Evolutionary conservation across 805 yeast species (phyloP), one percentile per base, ranked within the genome.

Genomic region (Suhomyces prunicola): DNA sequence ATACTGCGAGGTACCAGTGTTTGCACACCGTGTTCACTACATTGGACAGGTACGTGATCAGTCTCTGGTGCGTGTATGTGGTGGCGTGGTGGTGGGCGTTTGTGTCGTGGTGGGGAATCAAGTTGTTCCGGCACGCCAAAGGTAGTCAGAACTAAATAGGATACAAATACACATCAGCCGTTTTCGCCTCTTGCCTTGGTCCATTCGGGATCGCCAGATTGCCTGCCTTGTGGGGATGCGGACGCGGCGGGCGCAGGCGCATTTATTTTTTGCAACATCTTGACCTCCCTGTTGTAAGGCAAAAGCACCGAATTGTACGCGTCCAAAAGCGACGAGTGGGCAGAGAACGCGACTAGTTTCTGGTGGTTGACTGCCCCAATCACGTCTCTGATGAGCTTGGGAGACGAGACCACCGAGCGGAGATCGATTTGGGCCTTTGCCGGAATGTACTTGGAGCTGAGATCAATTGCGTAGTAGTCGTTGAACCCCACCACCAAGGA

Each of bases 131-230:
- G 52, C 94, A 89, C 63, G 86, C 94, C 22, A 86, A 84, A 59
- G 90, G 90, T 6, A 39, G 39, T 42, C 42, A 31, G 29, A 45
- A 50, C 29, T 42, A 42, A 24, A 19, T 19, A 19, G 19, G 19
- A 2, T 19, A 19, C 17, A 39, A 15, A 17, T 19, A 23, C 23
- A 13, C 19, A 17, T 42, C 10, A 24, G 6, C 96, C 96, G 51
- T 72, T 82, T 66, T 92, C 98, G 1, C 97, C 96, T 60, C 97
- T 74, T 0, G 76, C 55, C n/a, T 71, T 64, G 0, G 87, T 87
- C 98, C 97, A 92, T 46, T 77, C 87, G 0, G 74, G 78, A 4
- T 82, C 75, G 0, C 97, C 97, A 47, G 91, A 85, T 64, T 88
- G 87, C 53, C 97, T 70, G 0, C 91, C 87, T 26, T 66, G 63